These are phyloP conservation scores for Apophysomyces elegans DNA, from an alignment of 371 early-diverging fungal species.

Conservation along the genomic window DNA sequence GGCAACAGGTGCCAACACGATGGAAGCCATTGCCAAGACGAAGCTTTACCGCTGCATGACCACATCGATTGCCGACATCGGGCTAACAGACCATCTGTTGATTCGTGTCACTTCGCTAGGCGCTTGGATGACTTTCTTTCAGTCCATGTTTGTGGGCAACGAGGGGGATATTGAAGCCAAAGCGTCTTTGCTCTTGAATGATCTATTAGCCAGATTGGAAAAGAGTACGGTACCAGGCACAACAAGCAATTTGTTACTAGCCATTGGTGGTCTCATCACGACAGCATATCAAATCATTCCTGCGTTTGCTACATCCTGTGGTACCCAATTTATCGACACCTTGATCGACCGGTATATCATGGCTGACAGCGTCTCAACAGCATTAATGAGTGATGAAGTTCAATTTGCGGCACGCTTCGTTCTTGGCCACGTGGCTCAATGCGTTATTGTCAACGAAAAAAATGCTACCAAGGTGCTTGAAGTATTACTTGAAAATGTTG, in stretches of 20 bases:
- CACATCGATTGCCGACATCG: slow-evolving; percentile 56
- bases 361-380: slow-evolving; percentile 25
- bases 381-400: slow-evolving; percentile 59
- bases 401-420: slow-evolving; percentile 59
- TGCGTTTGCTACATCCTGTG: slow-evolving; percentile 36
- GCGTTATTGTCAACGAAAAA: slow-evolving; percentile 54
- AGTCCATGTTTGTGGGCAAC: slow-evolving; percentile 23
- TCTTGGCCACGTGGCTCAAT: slow-evolving; percentile 51
- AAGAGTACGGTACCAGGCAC: slow-evolving; percentile 61
- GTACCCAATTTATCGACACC: slow-evolving; percentile 29
- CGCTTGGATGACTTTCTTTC: slow-evolving; percentile 57
- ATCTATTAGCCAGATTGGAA: slow-evolving; percentile 49
- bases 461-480: slow-evolving; percentile 24
- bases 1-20: slow-evolving; percentile 14
- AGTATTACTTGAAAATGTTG: slow-evolving; percentile 21
- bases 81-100: slow-evolving; percentile 59
- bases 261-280: slow-evolving; percentile 51
- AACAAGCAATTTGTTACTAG: slow-evolving; percentile 57
- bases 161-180: slow-evolving; percentile 30
- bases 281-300: slow-evolving; percentile 25
- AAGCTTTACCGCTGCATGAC: slow-evolving; percentile 58
- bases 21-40: slow-evolving; percentile 33
- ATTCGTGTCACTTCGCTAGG: slow-evolving; percentile 51
- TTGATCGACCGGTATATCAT: slow-evolving; percentile 37
- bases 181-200: slow-evolving; percentile 39